These are phyloP conservation scores for Albifimbria verrucaria DNA, from an alignment of 2,329 filamentous ascomycete genomes.

Conservation along the genomic window DNA sequence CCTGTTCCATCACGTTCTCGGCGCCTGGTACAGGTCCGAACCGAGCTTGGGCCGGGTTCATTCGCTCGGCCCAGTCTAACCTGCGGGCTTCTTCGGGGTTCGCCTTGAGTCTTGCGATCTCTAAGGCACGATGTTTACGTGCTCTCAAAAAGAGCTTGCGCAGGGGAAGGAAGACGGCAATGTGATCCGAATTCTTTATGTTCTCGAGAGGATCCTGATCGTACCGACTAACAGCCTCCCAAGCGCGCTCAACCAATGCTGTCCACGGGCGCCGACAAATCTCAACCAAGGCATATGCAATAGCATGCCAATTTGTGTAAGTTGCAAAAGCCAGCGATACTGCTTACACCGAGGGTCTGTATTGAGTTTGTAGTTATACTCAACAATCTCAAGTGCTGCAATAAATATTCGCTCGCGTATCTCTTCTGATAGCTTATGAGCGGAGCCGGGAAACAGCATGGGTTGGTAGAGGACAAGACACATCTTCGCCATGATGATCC, in stretches of 20 bases:
- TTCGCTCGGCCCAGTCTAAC: constrained; percentile 47
- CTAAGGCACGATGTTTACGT: constrained; percentile 46
- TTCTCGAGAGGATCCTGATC: constrained; percentile 38
- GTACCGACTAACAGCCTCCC: constrained; percentile 41
- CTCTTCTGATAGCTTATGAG: constrained; percentile 55
- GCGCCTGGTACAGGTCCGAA: constrained; percentile 47
- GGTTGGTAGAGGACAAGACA: constrained; percentile 76
- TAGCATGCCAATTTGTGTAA: constrained; percentile 49
- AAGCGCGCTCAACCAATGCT: constrained; percentile 46
- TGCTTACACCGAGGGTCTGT: constrained; percentile 48
- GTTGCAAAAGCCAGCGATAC: constrained; percentile 50
- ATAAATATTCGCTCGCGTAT: constrained; percentile 67
- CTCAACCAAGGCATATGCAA: constrained; percentile 47
- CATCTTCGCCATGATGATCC: constrained; percentile 74
- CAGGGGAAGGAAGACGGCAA: constrained; percentile 51
- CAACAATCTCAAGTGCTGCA: constrained; percentile 71
- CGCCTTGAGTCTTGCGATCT: constrained; percentile 45
- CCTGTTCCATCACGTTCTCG: constrained; percentile 42
- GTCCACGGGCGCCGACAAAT: constrained; percentile 45
- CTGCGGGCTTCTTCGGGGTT: constrained; percentile 46
- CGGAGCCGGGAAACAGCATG: constrained; percentile 57
- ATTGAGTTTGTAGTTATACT: constrained; percentile 63
- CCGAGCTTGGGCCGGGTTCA: constrained; percentile 38
- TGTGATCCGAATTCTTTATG: constrained; percentile 41
- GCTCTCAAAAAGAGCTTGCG: constrained; percentile 53